A percentile compares a stretch with the other conserved stretches of the same genome.
phyloP scores from a whole-genome alignment of 192 early-diverging fungal species.

The Phycomyces nitens region DNA sequence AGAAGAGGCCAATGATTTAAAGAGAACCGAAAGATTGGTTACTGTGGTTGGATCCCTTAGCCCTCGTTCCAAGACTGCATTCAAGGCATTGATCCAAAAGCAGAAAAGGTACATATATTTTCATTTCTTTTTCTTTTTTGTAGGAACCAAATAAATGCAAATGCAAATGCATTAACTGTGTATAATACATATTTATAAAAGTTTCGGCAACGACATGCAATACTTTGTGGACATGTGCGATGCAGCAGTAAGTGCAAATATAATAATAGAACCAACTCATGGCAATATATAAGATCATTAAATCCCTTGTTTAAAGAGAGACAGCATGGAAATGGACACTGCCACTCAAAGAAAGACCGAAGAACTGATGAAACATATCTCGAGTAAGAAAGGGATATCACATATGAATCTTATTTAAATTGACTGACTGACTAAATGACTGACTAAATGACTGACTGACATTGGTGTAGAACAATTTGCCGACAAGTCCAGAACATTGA shows the following conservation, averaged over 20 bases:
- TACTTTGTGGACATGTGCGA: constrained; percentile 9
- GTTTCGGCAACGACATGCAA: constrained; percentile 1
- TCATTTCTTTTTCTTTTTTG: no score
- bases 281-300: no score
- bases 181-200: background rate
- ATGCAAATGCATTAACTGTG: background rate
- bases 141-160: no score
- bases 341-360: background rate
- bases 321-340: background rate
- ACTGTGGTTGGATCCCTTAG: constrained; percentile 62
- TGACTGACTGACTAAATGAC: background rate
- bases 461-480: constrained; percentile 13
- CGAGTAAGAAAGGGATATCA: constrained; percentile 9
- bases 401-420: constrained; percentile 2
- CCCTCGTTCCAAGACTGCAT: constrained; percentile 66
- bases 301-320: no score
- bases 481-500: constrained; percentile 11
- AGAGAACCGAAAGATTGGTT: constrained; percentile 66
- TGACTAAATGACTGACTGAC: background rate
- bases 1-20: constrained; percentile 46
- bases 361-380: constrained; percentile 13
- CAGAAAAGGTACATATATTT: constrained; percentile 52
- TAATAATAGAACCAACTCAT: no score
- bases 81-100: constrained; percentile 70
- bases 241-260: background rate